phyloP scores from a whole-genome alignment of 2,329 filamentous ascomycete genomes.

The Colletotrichum chrysophilum region DNA sequence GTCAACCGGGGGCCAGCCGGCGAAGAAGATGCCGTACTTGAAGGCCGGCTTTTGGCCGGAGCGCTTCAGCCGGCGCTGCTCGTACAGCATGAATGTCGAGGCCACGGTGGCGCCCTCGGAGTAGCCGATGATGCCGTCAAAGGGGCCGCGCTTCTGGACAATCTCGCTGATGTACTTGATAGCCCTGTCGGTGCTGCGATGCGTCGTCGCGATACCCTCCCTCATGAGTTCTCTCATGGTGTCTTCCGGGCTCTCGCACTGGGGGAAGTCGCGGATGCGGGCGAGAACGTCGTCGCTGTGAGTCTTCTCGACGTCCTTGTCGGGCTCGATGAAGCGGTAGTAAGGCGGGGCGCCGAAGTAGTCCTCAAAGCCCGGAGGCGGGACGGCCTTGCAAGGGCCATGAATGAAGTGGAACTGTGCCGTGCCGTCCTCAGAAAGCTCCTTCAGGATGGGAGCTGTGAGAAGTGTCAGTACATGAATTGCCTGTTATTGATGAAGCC shows the following conservation, averaged over 20 bases:
- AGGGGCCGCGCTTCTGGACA: slow-evolving; percentile 48
- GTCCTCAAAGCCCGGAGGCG: slow-evolving; percentile 59
- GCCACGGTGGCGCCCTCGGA: slow-evolving; percentile 65
- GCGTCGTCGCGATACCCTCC: slow-evolving; percentile 42
- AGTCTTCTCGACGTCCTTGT: slow-evolving; percentile 47
- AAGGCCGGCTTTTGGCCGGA: slow-evolving; percentile 36
- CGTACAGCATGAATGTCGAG: slow-evolving; percentile 56
- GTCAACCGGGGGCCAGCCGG: slow-evolving; percentile 58
- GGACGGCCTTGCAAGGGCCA: slow-evolving; percentile 52
- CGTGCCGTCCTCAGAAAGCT: slow-evolving; percentile 48
- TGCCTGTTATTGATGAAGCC: not conserved
- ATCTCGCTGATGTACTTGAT: slow-evolving; percentile 48
- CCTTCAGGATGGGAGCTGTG: slow-evolving; percentile 54
- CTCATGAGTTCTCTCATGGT: slow-evolving; percentile 57
- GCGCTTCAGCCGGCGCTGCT: slow-evolving; percentile 39
- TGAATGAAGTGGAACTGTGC: slow-evolving; percentile 58
- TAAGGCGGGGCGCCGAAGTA: slow-evolving; percentile 63
- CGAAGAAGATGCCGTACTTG: slow-evolving; percentile 57
- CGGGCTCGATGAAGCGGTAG: slow-evolving; percentile 59
- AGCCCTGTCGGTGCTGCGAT: slow-evolving; percentile 43
- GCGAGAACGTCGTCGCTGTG: slow-evolving; percentile 51
- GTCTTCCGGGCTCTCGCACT: slow-evolving; percentile 57
- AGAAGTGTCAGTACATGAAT: slow-evolving; percentile 15
- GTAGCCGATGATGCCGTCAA: slow-evolving; percentile 64
- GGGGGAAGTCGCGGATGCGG: slow-evolving; percentile 59